Conservation (phyloP, 1,284 basidiomycete species). For the Heterobasidion occidentale region DNA sequence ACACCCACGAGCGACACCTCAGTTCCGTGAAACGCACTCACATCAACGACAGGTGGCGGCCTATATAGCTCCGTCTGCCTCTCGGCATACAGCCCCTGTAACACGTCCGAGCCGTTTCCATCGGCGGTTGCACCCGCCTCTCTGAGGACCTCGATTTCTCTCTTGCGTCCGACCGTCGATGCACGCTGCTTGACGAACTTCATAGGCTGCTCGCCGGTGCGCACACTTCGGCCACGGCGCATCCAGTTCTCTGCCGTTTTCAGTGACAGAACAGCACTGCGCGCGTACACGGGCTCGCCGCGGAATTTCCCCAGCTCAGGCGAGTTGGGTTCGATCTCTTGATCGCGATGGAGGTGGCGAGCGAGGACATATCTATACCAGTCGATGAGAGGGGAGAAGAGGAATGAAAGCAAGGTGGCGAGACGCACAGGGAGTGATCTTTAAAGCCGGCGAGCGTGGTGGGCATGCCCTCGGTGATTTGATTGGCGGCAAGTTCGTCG, state of each 20-base stretch:
- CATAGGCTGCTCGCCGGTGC: slow-evolving; percentile 74
- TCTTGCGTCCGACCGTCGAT: slow-evolving; percentile 74
- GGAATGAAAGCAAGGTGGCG: slow-evolving; percentile 7
- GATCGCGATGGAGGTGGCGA: slow-evolving; percentile 83
- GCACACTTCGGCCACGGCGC: slow-evolving; percentile 75
- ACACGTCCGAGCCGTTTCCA: slow-evolving; percentile 39
- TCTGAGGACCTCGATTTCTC: slow-evolving; percentile 73
- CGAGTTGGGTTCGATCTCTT: slow-evolving; percentile 78
- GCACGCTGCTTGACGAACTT: slow-evolving; percentile 88
- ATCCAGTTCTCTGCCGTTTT: slow-evolving; percentile 96
- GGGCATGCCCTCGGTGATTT: slow-evolving; percentile 92
- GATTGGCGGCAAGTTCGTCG: slow-evolving; percentile 78
- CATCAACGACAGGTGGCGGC: slow-evolving; percentile 78
- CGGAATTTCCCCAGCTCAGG: slow-evolving; percentile 86
- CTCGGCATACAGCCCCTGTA: slow-evolving; percentile 84
- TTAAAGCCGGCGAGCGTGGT: slow-evolving; percentile 90
- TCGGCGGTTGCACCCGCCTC: slow-evolving; percentile 22
- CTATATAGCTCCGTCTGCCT: slow-evolving; percentile 82
- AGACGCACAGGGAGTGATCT: slow-evolving; percentile 80
- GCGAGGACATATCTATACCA: slow-evolving; percentile 73
- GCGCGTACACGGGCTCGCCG: slow-evolving; percentile 89
- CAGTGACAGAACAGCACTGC: slow-evolving; percentile 74
- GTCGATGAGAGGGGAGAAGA: slow-evolving; percentile 4
- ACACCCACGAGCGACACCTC: neutral
- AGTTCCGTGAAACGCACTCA: slow-evolving; percentile 27